These are phyloP conservation scores for Mortierella antarctica DNA, from an alignment of 192 early-diverging fungal species.

Conservation along the genomic window DNA sequence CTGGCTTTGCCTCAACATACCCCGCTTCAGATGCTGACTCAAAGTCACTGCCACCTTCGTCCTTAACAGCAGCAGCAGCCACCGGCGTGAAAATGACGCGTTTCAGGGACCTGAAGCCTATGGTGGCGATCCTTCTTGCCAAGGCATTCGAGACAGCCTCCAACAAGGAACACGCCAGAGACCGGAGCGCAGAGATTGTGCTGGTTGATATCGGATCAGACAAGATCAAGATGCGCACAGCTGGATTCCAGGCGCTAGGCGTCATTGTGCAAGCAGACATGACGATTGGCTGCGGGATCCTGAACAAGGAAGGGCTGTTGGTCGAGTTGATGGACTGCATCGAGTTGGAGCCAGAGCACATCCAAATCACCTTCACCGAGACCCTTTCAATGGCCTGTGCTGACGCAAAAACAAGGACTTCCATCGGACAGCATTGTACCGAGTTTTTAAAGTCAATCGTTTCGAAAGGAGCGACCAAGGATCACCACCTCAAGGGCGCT, in stretches of 20 bases:
- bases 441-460: conserved; percentile 63
- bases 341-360: conserved; percentile 75
- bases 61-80: neutral
- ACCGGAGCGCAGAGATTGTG: conserved; percentile 31
- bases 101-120: conserved; percentile 27
- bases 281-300: conserved; percentile 65
- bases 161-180: conserved; percentile 32
- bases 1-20: neutral
- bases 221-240: conserved; percentile 41
- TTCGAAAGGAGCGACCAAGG: conserved; percentile 32
- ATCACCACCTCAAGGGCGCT: conserved; percentile 61
- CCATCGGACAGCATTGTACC: conserved; percentile 63
- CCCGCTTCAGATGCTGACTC: neutral
- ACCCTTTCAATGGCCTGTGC: conserved; percentile 69
- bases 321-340: conserved; percentile 83
- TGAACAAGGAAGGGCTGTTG: conserved; percentile 70
- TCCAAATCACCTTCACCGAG: conserved; percentile 74
- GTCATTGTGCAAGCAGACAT: conserved; percentile 76
- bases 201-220: conserved; percentile 38
- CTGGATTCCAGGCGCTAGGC: conserved; percentile 63
- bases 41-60: neutral
- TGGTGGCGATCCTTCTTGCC: conserved; percentile 36
- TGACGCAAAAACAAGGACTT: conserved; percentile 67
- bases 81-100: conserved; percentile 5
- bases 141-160: conserved; percentile 37